phyloP scores from a whole-genome alignment of 2,329 filamentous ascomycete species.

The Hypoxylon sp. region DNA sequence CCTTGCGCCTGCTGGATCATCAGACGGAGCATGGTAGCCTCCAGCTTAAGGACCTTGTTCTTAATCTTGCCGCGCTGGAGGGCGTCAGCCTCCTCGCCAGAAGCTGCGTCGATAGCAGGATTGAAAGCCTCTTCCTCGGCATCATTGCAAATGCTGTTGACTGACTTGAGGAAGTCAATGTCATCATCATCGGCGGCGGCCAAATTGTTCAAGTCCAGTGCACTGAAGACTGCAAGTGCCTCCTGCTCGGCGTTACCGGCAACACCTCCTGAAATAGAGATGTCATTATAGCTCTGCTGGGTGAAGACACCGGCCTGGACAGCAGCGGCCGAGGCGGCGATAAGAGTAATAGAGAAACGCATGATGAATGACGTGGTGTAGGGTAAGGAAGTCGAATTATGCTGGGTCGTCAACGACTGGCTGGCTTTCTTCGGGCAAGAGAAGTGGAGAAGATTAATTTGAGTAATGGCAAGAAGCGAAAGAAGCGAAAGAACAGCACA shows the following conservation, averaged over 20 bases:
- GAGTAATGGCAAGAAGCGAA: conserved; percentile 47
- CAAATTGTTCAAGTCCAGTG: conserved; percentile 59
- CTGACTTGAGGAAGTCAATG: conserved; percentile 64
- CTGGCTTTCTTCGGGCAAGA: conserved; percentile 16
- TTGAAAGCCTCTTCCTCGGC: conserved; percentile 70
- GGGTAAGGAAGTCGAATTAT: conserved; percentile 10
- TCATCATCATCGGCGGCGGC: conserved; percentile 63
- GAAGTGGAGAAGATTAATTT: conserved; percentile 30
- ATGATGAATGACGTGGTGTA: conserved; percentile 41
- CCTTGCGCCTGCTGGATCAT: conserved; percentile 67
- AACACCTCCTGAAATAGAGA: conserved; percentile 64
- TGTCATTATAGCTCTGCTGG: conserved; percentile 59
- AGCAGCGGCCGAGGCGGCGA: conserved; percentile 45
- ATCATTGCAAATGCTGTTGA: conserved; percentile 68
- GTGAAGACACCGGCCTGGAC: conserved; percentile 50
- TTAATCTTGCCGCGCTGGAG: conserved; percentile 70
- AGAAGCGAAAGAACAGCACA: conserved; percentile 53
- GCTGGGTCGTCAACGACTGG: conserved; percentile 32
- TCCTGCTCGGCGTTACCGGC: conserved; percentile 63
- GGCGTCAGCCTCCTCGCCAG: conserved; percentile 62
- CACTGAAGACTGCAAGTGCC: conserved; percentile 59
- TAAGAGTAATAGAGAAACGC: conserved; percentile 50
- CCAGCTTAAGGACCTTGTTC: conserved; percentile 73
- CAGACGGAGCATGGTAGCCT: conserved; percentile 66
- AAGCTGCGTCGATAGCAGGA: conserved; percentile 65